Evolutionary conservation across 352 stramenopile genomes (phyloP), one percentile per base, ranked within the genome.

Genomic region (Lagenidium giganteum): DNA sequence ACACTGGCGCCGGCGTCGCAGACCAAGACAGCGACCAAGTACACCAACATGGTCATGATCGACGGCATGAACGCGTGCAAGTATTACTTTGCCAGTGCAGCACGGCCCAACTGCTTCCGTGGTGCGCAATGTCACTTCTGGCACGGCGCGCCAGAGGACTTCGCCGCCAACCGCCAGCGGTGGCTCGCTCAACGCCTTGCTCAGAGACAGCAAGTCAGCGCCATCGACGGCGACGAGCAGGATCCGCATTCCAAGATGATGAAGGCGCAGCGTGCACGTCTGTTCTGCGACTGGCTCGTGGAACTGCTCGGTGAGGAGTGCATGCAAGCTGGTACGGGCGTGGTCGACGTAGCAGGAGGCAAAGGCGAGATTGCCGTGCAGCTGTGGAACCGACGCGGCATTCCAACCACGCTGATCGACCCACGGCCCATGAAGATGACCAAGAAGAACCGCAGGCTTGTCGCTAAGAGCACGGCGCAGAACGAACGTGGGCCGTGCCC

Each of bases 321-420:
- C 8, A 56, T 96, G 21, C 46, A 46, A n/a, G 5, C 29, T 1
- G 80, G 83, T 7, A 60, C 60, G 3, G 85, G 85, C 12, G 84
- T 96, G 4, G 37, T 96, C n/a, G 86, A 96, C 33, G 68, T 96
- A 7, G 86, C 85, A 26, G 86, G 85, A 18, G 86, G 86, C 30
- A 93, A 93, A 63, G 86, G 85, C 24, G 80, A 94, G 47, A 89
- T 95, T 34, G 58, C 69, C 13, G 84, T 95, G 49, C 69, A 94
- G 54, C 63, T 96, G 8, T 85, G 73, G 64, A 87, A 90, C 38
- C 51, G 68, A 21, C 70, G 81, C 34, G 78, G 73, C 14, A 89
- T 95, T 23, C 67, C 61, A 1, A 86, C 78, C 17, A 95, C 80
- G 8, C 61, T 96, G 22, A 78, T 95, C 24, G 86, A 96, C 30